These are phyloP conservation scores for Fusarium concolor DNA, from an alignment of 2,329 filamentous ascomycete species.

Conservation along the genomic window DNA sequence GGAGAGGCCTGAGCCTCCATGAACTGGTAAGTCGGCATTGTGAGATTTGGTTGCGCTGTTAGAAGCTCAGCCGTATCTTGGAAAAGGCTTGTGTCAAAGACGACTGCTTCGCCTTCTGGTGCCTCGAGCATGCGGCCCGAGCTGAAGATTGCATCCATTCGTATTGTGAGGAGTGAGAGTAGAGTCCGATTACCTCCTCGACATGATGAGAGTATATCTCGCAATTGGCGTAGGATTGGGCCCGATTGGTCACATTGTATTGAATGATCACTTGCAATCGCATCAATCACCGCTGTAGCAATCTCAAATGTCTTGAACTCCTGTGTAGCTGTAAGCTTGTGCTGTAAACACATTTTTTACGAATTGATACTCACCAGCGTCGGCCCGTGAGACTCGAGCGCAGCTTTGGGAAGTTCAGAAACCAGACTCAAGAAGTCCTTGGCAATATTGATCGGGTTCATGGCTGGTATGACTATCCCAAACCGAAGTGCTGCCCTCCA, in stretches of 20 bases:
- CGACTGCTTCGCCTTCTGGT: slow-evolving; percentile 13
- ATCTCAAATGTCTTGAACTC: slow-evolving; percentile 62
- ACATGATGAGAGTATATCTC: slow-evolving; percentile 55
- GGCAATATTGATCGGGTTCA: slow-evolving; percentile 58
- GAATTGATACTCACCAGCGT: slow-evolving; percentile 50
- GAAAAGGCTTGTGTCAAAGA: slow-evolving; percentile 32
- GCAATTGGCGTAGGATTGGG: slow-evolving; percentile 54
- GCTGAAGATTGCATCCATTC: slow-evolving; percentile 44
- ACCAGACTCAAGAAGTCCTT: slow-evolving; percentile 59
- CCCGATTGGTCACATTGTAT: slow-evolving; percentile 44
- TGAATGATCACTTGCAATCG: slow-evolving; percentile 48
- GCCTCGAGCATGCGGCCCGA: slow-evolving; percentile 26
- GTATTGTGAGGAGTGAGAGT: slow-evolving; percentile 50
- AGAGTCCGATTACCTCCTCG: slow-evolving; percentile 58
- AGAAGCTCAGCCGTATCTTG: slow-evolving; percentile 31
- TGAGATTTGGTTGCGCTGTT: slow-evolving; percentile 30
- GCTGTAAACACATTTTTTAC: fast-evolving
- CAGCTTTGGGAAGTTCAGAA: slow-evolving; percentile 57
- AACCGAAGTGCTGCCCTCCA: slow-evolving; percentile 57
- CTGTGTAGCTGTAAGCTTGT: slow-evolving; percentile 26
- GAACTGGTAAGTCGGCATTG: slow-evolving; percentile 44
- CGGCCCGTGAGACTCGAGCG: slow-evolving; percentile 62
- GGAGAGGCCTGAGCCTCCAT: slow-evolving; percentile 43
- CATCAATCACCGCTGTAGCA: slow-evolving; percentile 58
- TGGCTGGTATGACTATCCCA: slow-evolving; percentile 46